Evolutionary conservation across 768 basidiomycete genomes (phyloP).

Genomic region (Boletus huronensis): DNA sequence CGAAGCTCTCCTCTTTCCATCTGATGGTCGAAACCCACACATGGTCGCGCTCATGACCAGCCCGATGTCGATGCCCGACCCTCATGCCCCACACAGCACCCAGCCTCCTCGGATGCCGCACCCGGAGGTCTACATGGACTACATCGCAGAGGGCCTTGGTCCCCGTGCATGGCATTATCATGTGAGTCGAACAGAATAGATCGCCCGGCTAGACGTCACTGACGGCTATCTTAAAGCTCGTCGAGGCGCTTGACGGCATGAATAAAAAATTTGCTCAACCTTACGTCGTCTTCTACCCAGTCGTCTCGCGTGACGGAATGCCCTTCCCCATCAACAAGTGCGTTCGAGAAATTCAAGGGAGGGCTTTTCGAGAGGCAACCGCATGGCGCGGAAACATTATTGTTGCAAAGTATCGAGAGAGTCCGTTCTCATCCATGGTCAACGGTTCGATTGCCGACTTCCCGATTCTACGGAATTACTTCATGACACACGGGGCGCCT

Average conservation of each 20-base stretch:
- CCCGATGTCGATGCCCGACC: slow-evolving; percentile 42
- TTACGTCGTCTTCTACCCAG: slow-evolving; percentile 79
- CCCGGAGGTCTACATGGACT: slow-evolving; percentile 84
- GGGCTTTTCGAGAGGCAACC: slow-evolving; percentile 51
- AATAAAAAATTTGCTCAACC: slow-evolving; percentile 73
- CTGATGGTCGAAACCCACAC: slow-evolving; percentile 72
- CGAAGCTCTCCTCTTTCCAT: slow-evolving; percentile 74
- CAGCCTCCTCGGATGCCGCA: slow-evolving; percentile 67
- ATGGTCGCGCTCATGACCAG: slow-evolving; percentile 75
- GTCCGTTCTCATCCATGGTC: slow-evolving; percentile 50
- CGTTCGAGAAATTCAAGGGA: slow-evolving; percentile 71
- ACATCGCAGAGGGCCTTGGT: slow-evolving; percentile 70
- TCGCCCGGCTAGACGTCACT: slow-evolving; percentile 17
- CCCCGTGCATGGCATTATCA: slow-evolving; percentile 70
- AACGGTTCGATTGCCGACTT: slow-evolving; percentile 83
- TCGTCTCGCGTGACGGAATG: slow-evolving; percentile 74
- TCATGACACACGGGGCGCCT: slow-evolving; percentile 62
- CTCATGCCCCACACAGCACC: slow-evolving; percentile 43
- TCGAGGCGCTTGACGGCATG: slow-evolving; percentile 79
- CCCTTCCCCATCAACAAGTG: slow-evolving; percentile 78
- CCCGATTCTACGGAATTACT: slow-evolving; percentile 76
- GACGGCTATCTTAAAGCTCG: slow-evolving; percentile 42
- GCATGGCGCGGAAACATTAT: slow-evolving; percentile 83
- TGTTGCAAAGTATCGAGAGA: slow-evolving; percentile 62
- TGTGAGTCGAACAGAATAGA: slow-evolving; percentile 38